phyloP scores from a whole-genome alignment of 208 protist species.

The Trypanosomatidae sp. region DNA sequence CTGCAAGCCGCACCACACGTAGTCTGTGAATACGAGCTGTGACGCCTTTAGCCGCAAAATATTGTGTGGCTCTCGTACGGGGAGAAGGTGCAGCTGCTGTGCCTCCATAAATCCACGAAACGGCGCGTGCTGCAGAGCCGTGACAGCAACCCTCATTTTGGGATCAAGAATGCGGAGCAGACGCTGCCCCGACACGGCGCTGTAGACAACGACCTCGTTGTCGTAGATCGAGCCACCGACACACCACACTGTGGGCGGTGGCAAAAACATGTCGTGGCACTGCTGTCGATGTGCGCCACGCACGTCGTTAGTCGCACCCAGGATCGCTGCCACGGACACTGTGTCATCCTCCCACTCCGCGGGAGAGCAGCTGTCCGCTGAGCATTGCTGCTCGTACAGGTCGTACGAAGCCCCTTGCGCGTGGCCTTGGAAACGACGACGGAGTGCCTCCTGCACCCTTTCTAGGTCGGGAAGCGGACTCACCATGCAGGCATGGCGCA shows the following conservation, averaged over 20 bases:
- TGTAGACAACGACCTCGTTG: constrained; percentile 54
- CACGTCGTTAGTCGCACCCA: background rate
- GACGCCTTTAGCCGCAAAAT: constrained; percentile 56
- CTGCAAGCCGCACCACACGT: constrained; percentile 86
- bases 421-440: constrained; percentile 21
- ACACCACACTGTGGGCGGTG: constrained; percentile 49
- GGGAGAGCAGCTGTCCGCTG: background rate
- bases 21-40: constrained; percentile 78
- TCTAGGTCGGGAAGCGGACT: constrained; percentile 56
- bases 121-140: constrained; percentile 73
- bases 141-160: constrained; percentile 67
- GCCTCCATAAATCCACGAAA: constrained; percentile 76
- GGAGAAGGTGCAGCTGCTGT: constrained; percentile 55
- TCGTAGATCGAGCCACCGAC: constrained; percentile 49
- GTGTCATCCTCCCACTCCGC: constrained; percentile 13
- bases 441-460: constrained; percentile 48
- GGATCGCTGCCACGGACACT: constrained; percentile 8
- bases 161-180: constrained; percentile 63
- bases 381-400: constrained; percentile 23
- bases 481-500: constrained; percentile 63
- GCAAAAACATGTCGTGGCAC: constrained; percentile 26
- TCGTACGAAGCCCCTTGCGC: constrained; percentile 24
- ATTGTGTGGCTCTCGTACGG: constrained; percentile 58
- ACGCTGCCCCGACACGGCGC: constrained; percentile 43
- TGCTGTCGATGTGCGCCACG: constrained; percentile 25